A percentile compares a stretch with the other conserved stretches of the same genome.
Conservation (phyloP, 2,329 filamentous ascomycete genomes). For the Incumbomyces lentus region DNA sequence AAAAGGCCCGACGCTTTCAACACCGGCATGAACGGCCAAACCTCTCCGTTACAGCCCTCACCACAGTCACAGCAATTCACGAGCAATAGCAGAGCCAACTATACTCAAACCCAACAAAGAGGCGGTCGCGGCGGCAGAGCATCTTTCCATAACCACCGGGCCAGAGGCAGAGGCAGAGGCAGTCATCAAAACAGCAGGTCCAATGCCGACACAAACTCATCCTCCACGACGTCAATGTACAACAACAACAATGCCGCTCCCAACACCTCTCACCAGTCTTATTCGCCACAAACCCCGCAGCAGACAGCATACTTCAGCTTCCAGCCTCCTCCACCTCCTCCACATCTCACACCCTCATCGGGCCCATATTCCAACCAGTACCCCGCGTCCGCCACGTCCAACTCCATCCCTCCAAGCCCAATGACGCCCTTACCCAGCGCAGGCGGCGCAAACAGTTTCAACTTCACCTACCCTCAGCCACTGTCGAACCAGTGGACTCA, state of each 20-base stretch:
- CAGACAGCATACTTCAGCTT: slow-evolving; percentile 20
- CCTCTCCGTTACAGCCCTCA: slow-evolving; percentile 27
- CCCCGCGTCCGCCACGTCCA: neutral
- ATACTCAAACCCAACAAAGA: slow-evolving; percentile 16
- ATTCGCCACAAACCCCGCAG: slow-evolving; percentile 12
- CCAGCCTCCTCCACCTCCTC: slow-evolving; percentile 20
- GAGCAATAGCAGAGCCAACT: slow-evolving; percentile 30
- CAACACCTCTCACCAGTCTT: slow-evolving; percentile 20
- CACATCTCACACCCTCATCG: neutral
- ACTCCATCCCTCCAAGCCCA: neutral
- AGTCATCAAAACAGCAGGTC: neutral
- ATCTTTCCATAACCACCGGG: neutral
- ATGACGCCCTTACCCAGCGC: slow-evolving; percentile 1
- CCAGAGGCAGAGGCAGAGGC: too few relatives aligned
- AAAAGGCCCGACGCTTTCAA: slow-evolving; percentile 54
- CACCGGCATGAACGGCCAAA: slow-evolving; percentile 28
- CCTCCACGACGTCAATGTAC: slow-evolving; percentile 23
- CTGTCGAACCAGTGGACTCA: slow-evolving; percentile 12
- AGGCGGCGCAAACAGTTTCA: neutral
- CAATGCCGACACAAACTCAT: slow-evolving; percentile 17
- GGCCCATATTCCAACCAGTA: neutral
- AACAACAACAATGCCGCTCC: slow-evolving; percentile 25
- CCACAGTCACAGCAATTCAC: slow-evolving; percentile 21
- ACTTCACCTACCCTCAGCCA: neutral
- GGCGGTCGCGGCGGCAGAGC: slow-evolving; percentile 20